phyloP scores from a whole-genome alignment of 495 filamentous ascomycete species.

The Hypoxylon lienhwacheense region DNA sequence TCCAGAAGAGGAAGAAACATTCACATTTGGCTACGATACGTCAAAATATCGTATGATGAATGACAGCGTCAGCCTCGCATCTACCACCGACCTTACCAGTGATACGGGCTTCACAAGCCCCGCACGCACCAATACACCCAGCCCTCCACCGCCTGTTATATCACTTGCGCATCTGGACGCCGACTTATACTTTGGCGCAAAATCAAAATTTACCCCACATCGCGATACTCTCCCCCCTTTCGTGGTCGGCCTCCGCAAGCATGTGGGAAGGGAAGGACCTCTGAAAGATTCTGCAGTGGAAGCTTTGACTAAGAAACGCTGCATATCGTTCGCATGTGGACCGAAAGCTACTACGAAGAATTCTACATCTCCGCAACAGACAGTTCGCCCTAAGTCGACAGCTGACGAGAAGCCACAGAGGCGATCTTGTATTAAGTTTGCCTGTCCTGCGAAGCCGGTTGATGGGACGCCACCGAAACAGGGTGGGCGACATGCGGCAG shows the following conservation, averaged over 20 bases:
- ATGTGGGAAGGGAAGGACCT: conserved; percentile 16
- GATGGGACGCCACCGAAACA: conserved; percentile 26
- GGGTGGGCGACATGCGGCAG: conserved; percentile 17
- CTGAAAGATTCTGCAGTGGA: conserved; percentile 38
- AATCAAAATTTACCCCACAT: conserved; percentile 19
- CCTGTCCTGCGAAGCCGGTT: conserved; percentile 43
- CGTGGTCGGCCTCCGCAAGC: conserved; percentile 14
- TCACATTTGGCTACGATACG: conserved; percentile 29
- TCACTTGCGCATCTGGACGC: conserved; percentile 26
- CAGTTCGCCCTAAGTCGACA: conserved; percentile 29
- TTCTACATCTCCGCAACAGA: conserved; percentile 32
- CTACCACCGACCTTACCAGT: conserved; percentile 85
- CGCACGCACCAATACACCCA: conserved; percentile 82
- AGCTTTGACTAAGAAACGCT: conserved; percentile 63
- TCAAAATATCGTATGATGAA: conserved; percentile 67
- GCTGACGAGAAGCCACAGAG: conserved; percentile 44
- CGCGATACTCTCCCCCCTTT: conserved; percentile 13
- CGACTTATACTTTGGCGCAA: conserved; percentile 33
- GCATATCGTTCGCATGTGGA: conserved; percentile 89
- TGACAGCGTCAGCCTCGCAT: conserved; percentile 75
- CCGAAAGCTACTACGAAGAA: conserved; percentile 45
- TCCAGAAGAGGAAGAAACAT: conserved; percentile 55
- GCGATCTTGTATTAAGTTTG: conserved; percentile 54
- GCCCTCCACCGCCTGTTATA: conserved; percentile 67
- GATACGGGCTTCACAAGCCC: conserved; percentile 92